These are phyloP conservation scores for Salix arbutifolia DNA, from an alignment of 345 rosid species.

Conservation along the genomic window DNA sequence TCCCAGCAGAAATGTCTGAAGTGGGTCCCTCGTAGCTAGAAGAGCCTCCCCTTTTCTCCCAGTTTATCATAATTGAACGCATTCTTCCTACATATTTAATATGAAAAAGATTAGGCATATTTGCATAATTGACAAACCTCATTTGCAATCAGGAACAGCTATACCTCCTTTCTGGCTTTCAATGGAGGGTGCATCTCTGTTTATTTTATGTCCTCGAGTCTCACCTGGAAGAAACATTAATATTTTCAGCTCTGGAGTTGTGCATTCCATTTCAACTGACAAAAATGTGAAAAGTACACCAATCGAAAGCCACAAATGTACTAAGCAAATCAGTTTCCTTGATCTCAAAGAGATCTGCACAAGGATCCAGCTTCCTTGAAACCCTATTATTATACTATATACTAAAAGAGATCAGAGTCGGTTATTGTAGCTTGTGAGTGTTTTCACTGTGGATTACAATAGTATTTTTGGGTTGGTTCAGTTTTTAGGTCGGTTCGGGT, in stretches of 20 bases:
- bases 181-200: constrained; percentile 43
- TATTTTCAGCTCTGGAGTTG: background rate
- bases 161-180: constrained; percentile 76
- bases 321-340: background rate
- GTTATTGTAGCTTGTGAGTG: too few species aligned
- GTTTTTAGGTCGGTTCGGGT: too few species aligned
- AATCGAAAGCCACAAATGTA: background rate
- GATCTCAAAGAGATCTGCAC: too few species aligned
- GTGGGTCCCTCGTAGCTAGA: constrained; percentile 50
- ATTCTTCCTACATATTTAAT: constrained; percentile 49
- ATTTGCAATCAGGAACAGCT: constrained; percentile 11
- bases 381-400: too few species aligned
- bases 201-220: constrained; percentile 44
- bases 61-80: constrained; percentile 55
- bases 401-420: too few species aligned
- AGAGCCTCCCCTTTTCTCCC: constrained; percentile 75
- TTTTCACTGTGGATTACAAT: too few species aligned
- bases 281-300: background rate
- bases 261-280: background rate
- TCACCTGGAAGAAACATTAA: constrained; percentile 50
- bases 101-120: constrained; percentile 13
- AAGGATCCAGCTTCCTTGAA: too few species aligned
- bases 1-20: constrained; percentile 37
- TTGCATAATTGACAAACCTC: constrained; percentile 13
- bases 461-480: too few species aligned